A percentile compares a stretch with the other conserved stretches of the same genome.
Conservation (phyloP, 1,284 basidiomycete species). For the Ustilago crameri region DNA sequence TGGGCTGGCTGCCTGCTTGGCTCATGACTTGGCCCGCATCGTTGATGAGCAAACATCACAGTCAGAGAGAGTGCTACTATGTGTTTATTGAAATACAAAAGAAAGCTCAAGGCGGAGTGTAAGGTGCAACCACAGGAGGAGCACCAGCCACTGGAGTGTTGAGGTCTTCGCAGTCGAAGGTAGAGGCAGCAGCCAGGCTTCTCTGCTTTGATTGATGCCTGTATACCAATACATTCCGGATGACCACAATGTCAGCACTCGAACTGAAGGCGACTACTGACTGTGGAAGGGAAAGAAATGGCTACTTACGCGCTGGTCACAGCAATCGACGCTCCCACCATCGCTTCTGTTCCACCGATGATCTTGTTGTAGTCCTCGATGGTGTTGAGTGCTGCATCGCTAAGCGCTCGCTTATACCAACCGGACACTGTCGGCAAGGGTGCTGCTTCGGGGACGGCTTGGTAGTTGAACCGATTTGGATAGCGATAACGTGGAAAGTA, state of each 20-base stretch:
- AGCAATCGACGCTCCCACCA: slow-evolving; percentile 19
- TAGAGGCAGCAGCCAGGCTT: background rate
- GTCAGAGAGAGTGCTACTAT: no score
- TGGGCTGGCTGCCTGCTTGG: no score
- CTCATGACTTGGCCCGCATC: no score
- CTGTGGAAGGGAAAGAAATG: background rate
- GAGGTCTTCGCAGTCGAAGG: background rate
- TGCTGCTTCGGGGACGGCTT: background rate
- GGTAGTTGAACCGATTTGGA: background rate
- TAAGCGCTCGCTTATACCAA: slow-evolving; percentile 12
- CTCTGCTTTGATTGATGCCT: background rate
- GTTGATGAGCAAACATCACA: no score
- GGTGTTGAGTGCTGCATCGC: slow-evolving; percentile 25
- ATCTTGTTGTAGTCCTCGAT: slow-evolving; percentile 47
- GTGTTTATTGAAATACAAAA: no score
- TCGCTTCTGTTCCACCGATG: slow-evolving; percentile 30
- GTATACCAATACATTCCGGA: no score
- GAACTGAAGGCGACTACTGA: no score
- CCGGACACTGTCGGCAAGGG: background rate
- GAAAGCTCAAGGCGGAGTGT: no score
- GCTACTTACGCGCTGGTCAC: slow-evolving; percentile 30
- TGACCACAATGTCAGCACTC: no score
- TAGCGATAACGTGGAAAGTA: background rate
- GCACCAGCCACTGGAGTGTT: background rate
- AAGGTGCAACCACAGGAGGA: background rate